These are phyloP conservation scores for Euphorbia peplus DNA, from an alignment of 345 rosid genomes.

Conservation along the genomic window DNA sequence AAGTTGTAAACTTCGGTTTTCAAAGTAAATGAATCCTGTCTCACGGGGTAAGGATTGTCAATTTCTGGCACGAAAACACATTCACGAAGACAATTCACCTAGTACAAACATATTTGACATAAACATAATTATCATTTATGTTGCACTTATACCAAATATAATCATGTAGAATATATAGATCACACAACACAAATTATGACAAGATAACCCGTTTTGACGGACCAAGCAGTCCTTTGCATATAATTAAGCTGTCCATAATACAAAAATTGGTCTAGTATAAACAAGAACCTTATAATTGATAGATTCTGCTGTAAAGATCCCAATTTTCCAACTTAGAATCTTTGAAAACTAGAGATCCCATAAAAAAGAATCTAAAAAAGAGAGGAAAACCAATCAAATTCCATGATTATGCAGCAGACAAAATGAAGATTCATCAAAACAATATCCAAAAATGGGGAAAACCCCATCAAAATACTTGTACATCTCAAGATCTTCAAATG, in stretches of 20 bases:
- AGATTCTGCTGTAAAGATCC: not conserved
- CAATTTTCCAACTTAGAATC: not conserved
- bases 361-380: not conserved
- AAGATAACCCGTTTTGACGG: too few relatives aligned
- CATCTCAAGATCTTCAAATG: conserved; percentile 12
- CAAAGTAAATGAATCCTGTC: too few relatives aligned
- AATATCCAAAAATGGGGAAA: conserved; percentile 1
- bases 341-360: conserved; percentile 2
- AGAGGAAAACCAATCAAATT: conserved; percentile 1
- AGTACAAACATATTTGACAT: too few relatives aligned
- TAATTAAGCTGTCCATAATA: not conserved
- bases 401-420: conserved; percentile 1
- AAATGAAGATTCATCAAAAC: not conserved
- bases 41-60: too few relatives aligned
- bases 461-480: too few relatives aligned
- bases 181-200: too few relatives aligned
- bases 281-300: not conserved
- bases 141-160: too few relatives aligned
- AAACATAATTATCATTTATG: too few relatives aligned
- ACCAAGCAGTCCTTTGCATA: not conserved
- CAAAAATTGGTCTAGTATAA: not conserved
- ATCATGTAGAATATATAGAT: too few relatives aligned
- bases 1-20: not conserved
- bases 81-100: too few relatives aligned
- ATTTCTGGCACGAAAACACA: too few relatives aligned